These are phyloP conservation scores for Tuber microsphaerosporum DNA, from an alignment of 495 filamentous ascomycete genomes.

Conservation along the genomic window DNA sequence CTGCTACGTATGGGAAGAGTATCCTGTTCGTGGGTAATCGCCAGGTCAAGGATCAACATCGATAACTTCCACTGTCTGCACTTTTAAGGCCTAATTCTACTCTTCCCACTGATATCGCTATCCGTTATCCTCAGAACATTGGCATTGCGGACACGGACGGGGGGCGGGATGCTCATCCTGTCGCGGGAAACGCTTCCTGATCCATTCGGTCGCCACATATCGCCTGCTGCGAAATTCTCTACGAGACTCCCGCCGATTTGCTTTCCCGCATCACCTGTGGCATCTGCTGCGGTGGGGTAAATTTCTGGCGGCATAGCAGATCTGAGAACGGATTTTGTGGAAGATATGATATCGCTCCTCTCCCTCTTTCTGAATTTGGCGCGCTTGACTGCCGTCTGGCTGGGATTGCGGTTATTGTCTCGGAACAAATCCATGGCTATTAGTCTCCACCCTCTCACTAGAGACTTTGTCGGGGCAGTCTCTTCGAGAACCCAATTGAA, in stretches of 20 bases:
- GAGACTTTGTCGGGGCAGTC: constrained; percentile 3
- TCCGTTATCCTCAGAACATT: constrained; percentile 34
- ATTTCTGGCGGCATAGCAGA: background rate
- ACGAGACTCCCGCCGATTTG: background rate
- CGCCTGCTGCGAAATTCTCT: background rate
- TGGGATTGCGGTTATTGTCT: background rate
- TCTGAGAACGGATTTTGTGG: background rate
- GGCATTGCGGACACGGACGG: constrained; percentile 8
- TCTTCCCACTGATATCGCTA: constrained; percentile 24
- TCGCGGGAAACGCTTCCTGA: background rate
- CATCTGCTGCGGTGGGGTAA: background rate
- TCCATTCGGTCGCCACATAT: background rate
- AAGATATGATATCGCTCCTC: constrained; percentile 17
- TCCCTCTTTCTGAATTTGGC: constrained; percentile 13
- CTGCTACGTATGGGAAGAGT: too few species aligned
- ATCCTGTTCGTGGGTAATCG: too few species aligned
- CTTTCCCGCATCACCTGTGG: background rate
- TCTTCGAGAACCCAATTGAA: background rate
- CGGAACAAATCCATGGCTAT: constrained; percentile 29
- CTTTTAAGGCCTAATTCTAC: constrained; percentile 13
- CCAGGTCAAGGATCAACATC: too few species aligned
- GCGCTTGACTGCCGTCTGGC: constrained; percentile 14
- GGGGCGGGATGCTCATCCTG: background rate
- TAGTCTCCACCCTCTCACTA: constrained; percentile 25
- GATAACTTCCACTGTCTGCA: background rate